Evolutionary conservation across 805 yeast species (phyloP), one percentile per base, ranked within the genome.

Genomic region (Jamesozyma hellenica): DNA sequence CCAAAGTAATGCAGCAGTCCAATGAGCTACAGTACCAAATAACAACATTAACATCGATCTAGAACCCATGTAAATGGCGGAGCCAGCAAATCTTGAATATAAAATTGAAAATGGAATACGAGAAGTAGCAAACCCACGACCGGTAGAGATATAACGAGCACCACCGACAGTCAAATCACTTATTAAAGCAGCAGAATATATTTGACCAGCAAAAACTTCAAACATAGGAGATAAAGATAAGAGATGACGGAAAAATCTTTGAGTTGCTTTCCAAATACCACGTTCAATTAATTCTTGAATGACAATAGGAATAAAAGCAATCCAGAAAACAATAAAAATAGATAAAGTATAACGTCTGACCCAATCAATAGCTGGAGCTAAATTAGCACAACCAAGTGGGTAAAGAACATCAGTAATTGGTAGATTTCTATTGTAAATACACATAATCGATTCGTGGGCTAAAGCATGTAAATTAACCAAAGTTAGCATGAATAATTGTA

Each of bases 1-100:
- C 96, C 96, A 92, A 47, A 90, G 65, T 52, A 92, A 70, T 32
- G 96, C 84, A 18, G 95, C 82, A 66, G 85, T 94, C 97, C 97
- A 82, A 55, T 77, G 78, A 23, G 87, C 72, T 51, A 77, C 76
- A 15, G 87, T 74, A 55, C 83, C 86, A 46, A 80, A 80, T 45
- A 80, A 61, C 47, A 82, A 70, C 71, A 82, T 75, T 58, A 82
- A 58, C 74, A 80, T 68, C 37, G 77, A 74, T 70, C 88, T 77
- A 16, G 85, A 80, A 65, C 94, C 94, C 79, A 80, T 74, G 62
- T 82, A 82, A 60, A 82, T 82, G 29, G 90, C 82, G 23, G 86
- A 78, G 44, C 80, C 83, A 36, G 88, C 88, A 64, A 80, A 82
- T 64, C 87, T 72, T 16, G 87, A 72, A 57, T 80, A 82, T 50